Percentiles rank a stretch among this genome's conserved stretches.
These are phyloP conservation scores for Hippophae gyantsensis DNA, from an alignment of 306 rosid genomes.

Conservation along the genomic window DNA sequence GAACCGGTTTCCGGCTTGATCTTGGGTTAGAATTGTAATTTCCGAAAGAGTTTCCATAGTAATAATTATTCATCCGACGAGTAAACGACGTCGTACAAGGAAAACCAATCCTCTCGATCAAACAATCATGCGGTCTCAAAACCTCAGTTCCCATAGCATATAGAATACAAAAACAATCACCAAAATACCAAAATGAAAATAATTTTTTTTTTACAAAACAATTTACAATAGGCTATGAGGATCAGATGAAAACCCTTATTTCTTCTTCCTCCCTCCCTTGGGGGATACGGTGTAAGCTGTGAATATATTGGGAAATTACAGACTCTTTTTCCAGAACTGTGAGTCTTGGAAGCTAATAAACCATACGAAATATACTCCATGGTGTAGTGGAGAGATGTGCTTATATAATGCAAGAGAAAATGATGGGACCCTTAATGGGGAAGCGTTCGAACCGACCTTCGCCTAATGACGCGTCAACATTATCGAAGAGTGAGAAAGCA, in stretches of 20 bases:
- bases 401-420: constrained; percentile 4
- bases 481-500: background rate
- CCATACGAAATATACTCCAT: background rate
- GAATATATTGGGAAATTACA: background rate
- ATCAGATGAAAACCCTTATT: too few species aligned
- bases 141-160: constrained; percentile 70
- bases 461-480: constrained; percentile 23
- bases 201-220: background rate
- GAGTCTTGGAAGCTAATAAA: background rate
- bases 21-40: constrained; percentile 21
- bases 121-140: constrained; percentile 62
- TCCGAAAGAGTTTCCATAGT: constrained; percentile 17
- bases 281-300: constrained; percentile 13
- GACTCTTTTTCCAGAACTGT: background rate
- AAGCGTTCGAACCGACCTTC: constrained; percentile 31
- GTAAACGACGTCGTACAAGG: constrained; percentile 30
- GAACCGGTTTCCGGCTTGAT: constrained; percentile 31
- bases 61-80: constrained; percentile 29
- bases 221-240: too few species aligned
- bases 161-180: background rate
- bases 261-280: constrained; percentile 15
- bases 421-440: constrained; percentile 6
- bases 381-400: background rate
- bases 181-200: background rate
- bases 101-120: constrained; percentile 37